These are phyloP conservation scores for Cryptosporidium parvum DNA, from an alignment of 169 alveolate species.

Conservation along the genomic window DNA sequence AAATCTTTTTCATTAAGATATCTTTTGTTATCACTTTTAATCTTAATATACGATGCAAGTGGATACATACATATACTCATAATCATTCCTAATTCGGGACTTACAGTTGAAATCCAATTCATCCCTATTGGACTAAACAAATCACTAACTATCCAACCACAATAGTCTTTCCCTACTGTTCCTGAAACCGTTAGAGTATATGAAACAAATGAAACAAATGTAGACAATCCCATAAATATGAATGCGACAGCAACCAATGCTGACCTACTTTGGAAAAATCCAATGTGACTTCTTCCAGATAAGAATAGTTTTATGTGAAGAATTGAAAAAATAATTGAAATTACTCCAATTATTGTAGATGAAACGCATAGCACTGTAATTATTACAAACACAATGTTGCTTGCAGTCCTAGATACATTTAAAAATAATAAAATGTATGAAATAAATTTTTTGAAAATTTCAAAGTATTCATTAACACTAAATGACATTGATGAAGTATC, in stretches of 20 bases:
- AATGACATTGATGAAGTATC: constrained; percentile 41
- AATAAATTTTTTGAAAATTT: constrained; percentile 28
- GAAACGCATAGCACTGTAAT: constrained; percentile 18
- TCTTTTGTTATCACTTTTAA: background rate
- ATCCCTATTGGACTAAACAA: constrained; percentile 38
- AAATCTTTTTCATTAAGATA: background rate
- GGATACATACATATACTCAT: constrained; percentile 58
- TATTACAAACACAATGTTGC: constrained; percentile 9
- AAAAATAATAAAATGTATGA: constrained; percentile 17
- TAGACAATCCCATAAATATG: constrained; percentile 44
- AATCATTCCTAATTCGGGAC: constrained; percentile 51
- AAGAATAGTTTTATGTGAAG: constrained; percentile 47
- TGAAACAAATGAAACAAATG: constrained; percentile 30
- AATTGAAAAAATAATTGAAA: constrained; percentile 48
- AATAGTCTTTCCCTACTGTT: constrained; percentile 60
- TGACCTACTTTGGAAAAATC: constrained; percentile 63
- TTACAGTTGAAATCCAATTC: constrained; percentile 54
- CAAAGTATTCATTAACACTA: constrained; percentile 43
- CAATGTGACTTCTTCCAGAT: constrained; percentile 50
- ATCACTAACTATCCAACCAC: constrained; percentile 59
- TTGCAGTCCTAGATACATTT: constrained; percentile 27
- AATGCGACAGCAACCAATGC: constrained; percentile 70
- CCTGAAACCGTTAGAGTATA: constrained; percentile 40
- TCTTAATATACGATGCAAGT: constrained; percentile 41
- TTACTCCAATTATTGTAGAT: constrained; percentile 8